Percentiles rank a stretch among this genome's conserved stretches.
These are phyloP conservation scores for Coniochaeta sp. DNA, from an alignment of 2,329 filamentous ascomycete species.

Conservation along the genomic window DNA sequence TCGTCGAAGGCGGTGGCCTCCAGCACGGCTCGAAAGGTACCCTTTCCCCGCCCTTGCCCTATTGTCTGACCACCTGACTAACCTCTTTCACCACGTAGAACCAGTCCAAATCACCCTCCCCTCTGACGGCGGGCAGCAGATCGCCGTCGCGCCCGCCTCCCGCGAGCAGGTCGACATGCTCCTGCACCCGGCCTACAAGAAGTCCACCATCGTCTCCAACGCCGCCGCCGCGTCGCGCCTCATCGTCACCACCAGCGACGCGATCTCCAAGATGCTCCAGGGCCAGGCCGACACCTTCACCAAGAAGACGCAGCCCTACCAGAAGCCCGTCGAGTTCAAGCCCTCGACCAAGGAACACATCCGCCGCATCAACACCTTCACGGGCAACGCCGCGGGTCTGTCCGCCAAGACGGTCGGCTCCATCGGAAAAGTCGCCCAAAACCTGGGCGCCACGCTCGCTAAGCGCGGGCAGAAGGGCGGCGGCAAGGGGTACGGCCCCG, in stretches of 20 bases:
- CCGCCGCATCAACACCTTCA: conserved; percentile 84
- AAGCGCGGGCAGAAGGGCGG: conserved; percentile 49
- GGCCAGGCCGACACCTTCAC: conserved; percentile 75
- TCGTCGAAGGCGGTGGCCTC: conserved; percentile 69
- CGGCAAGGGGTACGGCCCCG: conserved; percentile 57
- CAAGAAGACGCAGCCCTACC: conserved; percentile 67
- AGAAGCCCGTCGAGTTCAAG: conserved; percentile 80
- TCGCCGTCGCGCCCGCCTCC: conserved; percentile 58
- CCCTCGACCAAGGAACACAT: conserved; percentile 78
- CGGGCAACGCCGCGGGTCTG: conserved; percentile 67
- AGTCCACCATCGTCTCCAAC: conserved; percentile 78
- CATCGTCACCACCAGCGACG: conserved; percentile 80
- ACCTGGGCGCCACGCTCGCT: conserved; percentile 70
- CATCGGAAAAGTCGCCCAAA: conserved; percentile 79
- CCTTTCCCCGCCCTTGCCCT: conserved; percentile 14
- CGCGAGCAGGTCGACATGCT: conserved; percentile 69
- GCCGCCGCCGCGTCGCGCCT: conserved; percentile 84
- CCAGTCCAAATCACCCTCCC: conserved; percentile 76
- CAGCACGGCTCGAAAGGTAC: conserved; percentile 87
- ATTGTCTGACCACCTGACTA: no score
- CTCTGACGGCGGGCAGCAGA: conserved; percentile 55
- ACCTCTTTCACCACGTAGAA: conserved; percentile 38
- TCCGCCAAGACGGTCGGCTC: conserved; percentile 83
- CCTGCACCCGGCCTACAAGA: conserved; percentile 85
- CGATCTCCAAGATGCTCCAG: conserved; percentile 71